Base-by-base conservation (phyloP, 2,329 filamentous ascomycete genomes). In the Stagonosporopsis vannaccii region DNA sequence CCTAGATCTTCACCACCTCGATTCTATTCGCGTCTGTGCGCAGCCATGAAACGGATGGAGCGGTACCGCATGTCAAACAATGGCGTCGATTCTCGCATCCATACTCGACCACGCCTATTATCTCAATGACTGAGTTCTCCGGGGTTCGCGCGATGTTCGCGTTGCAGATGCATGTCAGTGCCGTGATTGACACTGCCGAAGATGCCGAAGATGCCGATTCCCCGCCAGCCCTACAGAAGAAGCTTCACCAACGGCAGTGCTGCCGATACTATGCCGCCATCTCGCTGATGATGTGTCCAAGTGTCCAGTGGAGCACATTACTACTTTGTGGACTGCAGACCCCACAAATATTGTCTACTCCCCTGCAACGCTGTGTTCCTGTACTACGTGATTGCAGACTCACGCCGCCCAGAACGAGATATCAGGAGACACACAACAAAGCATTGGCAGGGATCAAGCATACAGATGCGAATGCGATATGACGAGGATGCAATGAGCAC, bases 151-250 rank as follows among this genome's bases (percentile, higher is more conserved):
- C 19, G n/a, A 41, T n/a, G 6, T 19, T 43, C 40, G 52, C 41
- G 22, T 12, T n/a, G 23, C n/a, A 19, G n/a, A n/a, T n/a, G n/a
- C n/a, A 15, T 44, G 12, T 20, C 37, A 49, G 15, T 40, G 17
- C 19, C 13, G 41, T 17, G 2, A 22, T 13, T 40, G 23, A 36
- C 30, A 26, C 35, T 20, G 17, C n/a, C n/a, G n/a, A n/a, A 42
- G 1, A 42, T 56, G 53, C 53, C 47, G 53, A 56, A n/a, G 23
- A 32, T 56, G 53, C 47, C 53, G 53, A 30, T 11, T 6, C 2
- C 15, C 2, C 36, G 53, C 46, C 53, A 41, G 4, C 13, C 30
- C 15, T n/a, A 51, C 23, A 32, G 5, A 15, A 12, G 15, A 6
- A 22, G 17, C 46, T 26, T 39, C 51, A 45, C 5, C 0, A 4